Conservation (phyloP, 2,329 filamentous ascomycete genomes). For the Incumbomyces lentus region DNA sequence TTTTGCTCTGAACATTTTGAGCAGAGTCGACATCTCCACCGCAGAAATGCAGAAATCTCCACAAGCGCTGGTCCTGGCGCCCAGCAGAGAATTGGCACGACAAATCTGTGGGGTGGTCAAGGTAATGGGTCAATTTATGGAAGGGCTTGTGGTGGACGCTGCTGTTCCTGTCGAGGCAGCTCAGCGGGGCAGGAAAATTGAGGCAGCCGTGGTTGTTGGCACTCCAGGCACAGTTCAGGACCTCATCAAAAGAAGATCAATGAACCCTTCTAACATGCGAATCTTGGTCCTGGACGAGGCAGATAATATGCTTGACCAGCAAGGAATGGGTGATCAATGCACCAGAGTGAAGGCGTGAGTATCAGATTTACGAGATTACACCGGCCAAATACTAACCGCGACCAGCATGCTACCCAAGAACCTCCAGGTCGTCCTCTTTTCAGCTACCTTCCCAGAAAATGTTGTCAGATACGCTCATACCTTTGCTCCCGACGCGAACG, state of each 20-base stretch:
- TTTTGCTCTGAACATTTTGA: slow-evolving; percentile 85
- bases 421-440: slow-evolving; percentile 89
- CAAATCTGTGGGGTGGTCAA: slow-evolving; percentile 83
- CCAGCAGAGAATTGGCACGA: slow-evolving; percentile 85
- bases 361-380: no score
- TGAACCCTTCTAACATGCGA: slow-evolving; percentile 62
- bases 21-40: slow-evolving; percentile 65
- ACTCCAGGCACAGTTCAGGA: slow-evolving; percentile 92
- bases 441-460: slow-evolving; percentile 79
- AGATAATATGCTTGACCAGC: slow-evolving; percentile 96
- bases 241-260: slow-evolving; percentile 63
- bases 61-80: slow-evolving; percentile 81
- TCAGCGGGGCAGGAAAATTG: slow-evolving; percentile 56
- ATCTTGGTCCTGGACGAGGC: slow-evolving; percentile 91
- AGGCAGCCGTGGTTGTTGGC: slow-evolving; percentile 74
- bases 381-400: slow-evolving; percentile 24
- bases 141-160: slow-evolving; percentile 63
- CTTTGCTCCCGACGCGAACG: slow-evolving; percentile 78
- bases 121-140: slow-evolving; percentile 74
- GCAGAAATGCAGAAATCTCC: slow-evolving; percentile 48
- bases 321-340: slow-evolving; percentile 91
- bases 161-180: slow-evolving; percentile 69
- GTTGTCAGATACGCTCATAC: slow-evolving; percentile 73
- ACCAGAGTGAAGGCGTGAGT: slow-evolving; percentile 73
- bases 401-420: slow-evolving; percentile 58